These are phyloP conservation scores for Pleurotus ostreatus DNA, from an alignment of 768 basidiomycete genomes.

Conservation along the genomic window DNA sequence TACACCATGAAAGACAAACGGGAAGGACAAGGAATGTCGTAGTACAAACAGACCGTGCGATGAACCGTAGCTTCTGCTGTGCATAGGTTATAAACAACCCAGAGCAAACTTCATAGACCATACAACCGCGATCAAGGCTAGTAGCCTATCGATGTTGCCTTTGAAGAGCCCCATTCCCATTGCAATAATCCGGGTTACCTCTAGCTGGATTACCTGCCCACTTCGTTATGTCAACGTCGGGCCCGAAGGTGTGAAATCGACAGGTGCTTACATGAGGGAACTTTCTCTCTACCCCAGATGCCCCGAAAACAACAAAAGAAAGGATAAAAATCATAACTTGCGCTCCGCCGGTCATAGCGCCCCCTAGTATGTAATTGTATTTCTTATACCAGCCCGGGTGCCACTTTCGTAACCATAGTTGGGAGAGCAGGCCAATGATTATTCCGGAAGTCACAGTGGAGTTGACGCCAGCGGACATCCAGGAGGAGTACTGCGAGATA, in stretches of 20 bases:
- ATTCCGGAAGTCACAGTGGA: slow-evolving; percentile 44
- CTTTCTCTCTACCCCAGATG: slow-evolving; percentile 41
- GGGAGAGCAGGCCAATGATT: slow-evolving; percentile 52
- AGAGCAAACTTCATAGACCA: neutral
- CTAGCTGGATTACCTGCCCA: slow-evolving; percentile 52
- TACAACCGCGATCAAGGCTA: neutral
- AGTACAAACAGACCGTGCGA: too few relatives aligned
- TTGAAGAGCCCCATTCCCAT: slow-evolving; percentile 48
- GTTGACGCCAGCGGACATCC: slow-evolving; percentile 48
- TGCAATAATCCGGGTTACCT: slow-evolving; percentile 56
- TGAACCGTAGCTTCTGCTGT: too few relatives aligned
- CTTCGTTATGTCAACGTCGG: slow-evolving; percentile 14
- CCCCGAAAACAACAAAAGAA: slow-evolving; percentile 63
- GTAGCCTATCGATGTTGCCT: neutral
- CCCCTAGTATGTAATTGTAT: slow-evolving; percentile 65
- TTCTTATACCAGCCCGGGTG: slow-evolving; percentile 64
- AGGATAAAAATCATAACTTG: slow-evolving; percentile 63
- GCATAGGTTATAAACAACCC: neutral
- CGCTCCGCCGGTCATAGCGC: slow-evolving; percentile 61
- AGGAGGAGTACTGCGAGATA: slow-evolving; percentile 38
- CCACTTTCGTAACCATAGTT: slow-evolving; percentile 52
- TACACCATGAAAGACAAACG: too few relatives aligned
- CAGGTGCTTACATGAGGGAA: slow-evolving; percentile 53
- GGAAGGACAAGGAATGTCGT: too few relatives aligned
- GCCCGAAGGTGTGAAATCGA: too few relatives aligned